Evolutionary conservation across 352 stramenopile species (phyloP).

Genomic region (Phytopythium cucurbitacearum): DNA sequence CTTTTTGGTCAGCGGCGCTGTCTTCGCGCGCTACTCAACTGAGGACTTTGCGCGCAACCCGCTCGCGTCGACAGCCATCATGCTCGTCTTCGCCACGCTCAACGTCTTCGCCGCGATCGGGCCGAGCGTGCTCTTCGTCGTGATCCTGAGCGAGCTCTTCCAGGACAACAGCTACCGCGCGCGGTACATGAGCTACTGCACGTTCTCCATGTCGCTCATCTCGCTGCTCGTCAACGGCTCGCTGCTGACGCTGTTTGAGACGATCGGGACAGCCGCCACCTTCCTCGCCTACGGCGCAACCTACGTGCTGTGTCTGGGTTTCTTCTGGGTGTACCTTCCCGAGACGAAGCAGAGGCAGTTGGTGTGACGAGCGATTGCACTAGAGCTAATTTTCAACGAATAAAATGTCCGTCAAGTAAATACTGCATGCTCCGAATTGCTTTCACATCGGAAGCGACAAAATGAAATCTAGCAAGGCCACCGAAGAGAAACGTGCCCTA

Average conservation of each 20-base stretch:
- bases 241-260: slow-evolving; percentile 74
- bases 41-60: slow-evolving; percentile 51
- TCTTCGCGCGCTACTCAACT: slow-evolving; percentile 67
- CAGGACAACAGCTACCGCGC: slow-evolving; percentile 77
- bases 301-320: slow-evolving; percentile 64
- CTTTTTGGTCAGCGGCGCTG: slow-evolving; percentile 57
- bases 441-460: background rate
- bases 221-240: slow-evolving; percentile 81
- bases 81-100: slow-evolving; percentile 64
- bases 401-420: background rate
- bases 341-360: slow-evolving; percentile 79
- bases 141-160: slow-evolving; percentile 85
- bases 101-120: slow-evolving; percentile 74
- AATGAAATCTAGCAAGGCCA: background rate
- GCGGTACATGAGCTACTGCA: slow-evolving; percentile 87
- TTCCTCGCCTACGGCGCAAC: slow-evolving; percentile 62
- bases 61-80: slow-evolving; percentile 43
- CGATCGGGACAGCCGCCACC: slow-evolving; percentile 53
- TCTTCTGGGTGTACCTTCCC: slow-evolving; percentile 67
- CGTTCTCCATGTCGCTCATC: slow-evolving; percentile 85
- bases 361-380: slow-evolving; percentile 23
- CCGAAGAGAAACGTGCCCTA: background rate
- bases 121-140: slow-evolving; percentile 76
- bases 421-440: background rate
- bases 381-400: background rate